phyloP scores from a whole-genome alignment of 495 filamentous ascomycete genomes.

The Aspergillus conjunctus region DNA sequence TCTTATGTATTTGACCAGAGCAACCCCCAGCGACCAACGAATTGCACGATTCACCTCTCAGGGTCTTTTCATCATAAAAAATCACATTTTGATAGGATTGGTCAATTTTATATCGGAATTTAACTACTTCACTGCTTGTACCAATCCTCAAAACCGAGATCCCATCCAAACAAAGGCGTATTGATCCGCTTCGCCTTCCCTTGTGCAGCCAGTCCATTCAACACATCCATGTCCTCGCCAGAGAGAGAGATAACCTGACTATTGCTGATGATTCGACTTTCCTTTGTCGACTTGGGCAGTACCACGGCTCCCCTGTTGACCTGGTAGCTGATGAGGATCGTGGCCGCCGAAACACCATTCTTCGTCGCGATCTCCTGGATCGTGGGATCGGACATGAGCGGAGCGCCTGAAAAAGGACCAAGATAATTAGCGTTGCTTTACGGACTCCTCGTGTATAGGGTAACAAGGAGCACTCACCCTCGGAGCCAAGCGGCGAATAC shows the following conservation, averaged over 20 bases:
- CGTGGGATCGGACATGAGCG: background rate
- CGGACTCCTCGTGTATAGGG: background rate
- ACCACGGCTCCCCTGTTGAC: conserved; percentile 3
- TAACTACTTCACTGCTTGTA: background rate
- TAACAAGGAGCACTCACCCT: background rate
- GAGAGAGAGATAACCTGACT: background rate
- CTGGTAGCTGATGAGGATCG: conserved; percentile 9
- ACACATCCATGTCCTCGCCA: background rate
- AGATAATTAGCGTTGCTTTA: background rate
- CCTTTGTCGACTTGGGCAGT: conserved; percentile 2
- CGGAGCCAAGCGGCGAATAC: conserved; percentile 5
- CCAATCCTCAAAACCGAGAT: background rate
- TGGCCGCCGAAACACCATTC: background rate
- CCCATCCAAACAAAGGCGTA: background rate
- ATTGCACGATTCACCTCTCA: no score
- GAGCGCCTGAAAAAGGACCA: background rate
- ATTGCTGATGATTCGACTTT: background rate
- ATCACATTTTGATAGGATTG: background rate
- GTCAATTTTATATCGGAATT: background rate
- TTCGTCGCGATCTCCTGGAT: background rate
- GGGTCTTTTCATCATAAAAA: background rate
- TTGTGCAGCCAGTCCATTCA: conserved; percentile 1
- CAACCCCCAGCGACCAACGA: no score
- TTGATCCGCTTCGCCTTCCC: conserved; percentile 1
- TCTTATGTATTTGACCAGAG: no score